Base-by-base conservation (phyloP, 2,329 filamentous ascomycete genomes). In the Xylariaceae sp. region DNA sequence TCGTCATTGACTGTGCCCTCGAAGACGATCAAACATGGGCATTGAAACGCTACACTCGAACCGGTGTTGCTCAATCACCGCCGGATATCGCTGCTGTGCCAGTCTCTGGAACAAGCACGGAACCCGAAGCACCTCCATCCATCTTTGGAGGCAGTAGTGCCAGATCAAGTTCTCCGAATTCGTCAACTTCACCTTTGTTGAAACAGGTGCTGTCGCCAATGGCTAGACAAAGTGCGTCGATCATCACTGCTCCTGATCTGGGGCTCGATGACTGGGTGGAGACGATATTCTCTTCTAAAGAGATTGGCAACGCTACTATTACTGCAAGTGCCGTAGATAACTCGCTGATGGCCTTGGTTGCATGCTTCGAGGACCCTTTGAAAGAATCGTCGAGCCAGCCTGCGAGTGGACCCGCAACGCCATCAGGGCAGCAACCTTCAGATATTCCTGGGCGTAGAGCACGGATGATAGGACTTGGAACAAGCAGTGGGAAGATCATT, bases 391-490 rank as follows among this genome's bases (percentile, higher is more conserved):
- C 75, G 30, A 39, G 36, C 38, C 49, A 54, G 42, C 42, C 71
- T 31, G 74, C 71, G 40, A 76, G 75, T 14, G 79, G 77, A 4
- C 79, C 80, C 68, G 39, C 70, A 68, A 62, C 75, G 66, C 63
- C 75, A 62, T 60, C 71, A 66, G 55, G 69, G 62, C 47, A 74
- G 61, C 49, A 63, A 17, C 56, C 63, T 6, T 64, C 65, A 11
- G 87, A 95, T 55, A 82, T 96, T 30, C 92, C 92, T 3, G 94
- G 94, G 6, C 87, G 90, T 51, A 82, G 91, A 54, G 87, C 87
- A 51, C 86, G 92, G 11, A 81, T 95, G 39, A 66, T 97, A 35
- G 89, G 88, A 15, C 72, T 90, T 42, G 94, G 94, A 15, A 97
- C 91, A 0, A 83, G 82, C 47, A 80, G 75, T 10, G 94, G 94